phyloP scores from a whole-genome alignment of 208 protist genomes.

The Leishmania amazonensis region DNA sequence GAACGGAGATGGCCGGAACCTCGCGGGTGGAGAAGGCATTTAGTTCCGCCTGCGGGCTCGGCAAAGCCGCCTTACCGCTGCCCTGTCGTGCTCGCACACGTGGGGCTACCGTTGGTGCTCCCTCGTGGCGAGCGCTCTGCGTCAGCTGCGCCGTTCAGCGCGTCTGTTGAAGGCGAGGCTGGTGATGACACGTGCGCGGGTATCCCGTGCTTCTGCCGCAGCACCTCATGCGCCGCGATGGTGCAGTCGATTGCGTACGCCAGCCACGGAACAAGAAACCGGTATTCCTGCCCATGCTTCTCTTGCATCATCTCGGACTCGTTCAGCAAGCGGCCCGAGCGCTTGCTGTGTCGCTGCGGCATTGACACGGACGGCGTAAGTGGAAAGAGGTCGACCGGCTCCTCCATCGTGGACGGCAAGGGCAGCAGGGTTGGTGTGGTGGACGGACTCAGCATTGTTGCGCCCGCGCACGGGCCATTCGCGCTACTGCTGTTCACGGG shows the following conservation, averaged over 20 bases:
- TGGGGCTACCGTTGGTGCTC: background rate
- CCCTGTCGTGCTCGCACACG: background rate
- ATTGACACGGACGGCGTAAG: conserved; percentile 44
- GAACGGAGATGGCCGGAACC: conserved; percentile 41
- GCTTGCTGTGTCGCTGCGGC: conserved; percentile 34
- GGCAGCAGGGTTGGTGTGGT: background rate
- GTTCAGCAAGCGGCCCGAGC: conserved; percentile 43
- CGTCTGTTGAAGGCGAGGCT: background rate
- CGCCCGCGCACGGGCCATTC: background rate
- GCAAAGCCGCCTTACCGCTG: conserved; percentile 2
- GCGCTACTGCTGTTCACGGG: background rate
- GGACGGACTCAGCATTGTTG: background rate
- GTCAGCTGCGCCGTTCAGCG: background rate
- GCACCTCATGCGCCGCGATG: conserved; percentile 49
- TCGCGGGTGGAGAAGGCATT: conserved; percentile 44
- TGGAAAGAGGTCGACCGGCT: conserved; percentile 33
- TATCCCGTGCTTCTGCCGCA: conserved; percentile 13
- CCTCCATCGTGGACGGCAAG: conserved; percentile 17
- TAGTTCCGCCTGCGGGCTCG: conserved; percentile 20
- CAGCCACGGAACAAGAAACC: conserved; percentile 58
- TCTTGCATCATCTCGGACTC: conserved; percentile 75
- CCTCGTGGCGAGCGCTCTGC: background rate
- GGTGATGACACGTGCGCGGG: conserved; percentile 13
- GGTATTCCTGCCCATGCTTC: conserved; percentile 74
- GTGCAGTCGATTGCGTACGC: conserved; percentile 46